These are phyloP conservation scores for Odontarrhena argentea DNA, from an alignment of 345 rosid genomes.

Conservation along the genomic window DNA sequence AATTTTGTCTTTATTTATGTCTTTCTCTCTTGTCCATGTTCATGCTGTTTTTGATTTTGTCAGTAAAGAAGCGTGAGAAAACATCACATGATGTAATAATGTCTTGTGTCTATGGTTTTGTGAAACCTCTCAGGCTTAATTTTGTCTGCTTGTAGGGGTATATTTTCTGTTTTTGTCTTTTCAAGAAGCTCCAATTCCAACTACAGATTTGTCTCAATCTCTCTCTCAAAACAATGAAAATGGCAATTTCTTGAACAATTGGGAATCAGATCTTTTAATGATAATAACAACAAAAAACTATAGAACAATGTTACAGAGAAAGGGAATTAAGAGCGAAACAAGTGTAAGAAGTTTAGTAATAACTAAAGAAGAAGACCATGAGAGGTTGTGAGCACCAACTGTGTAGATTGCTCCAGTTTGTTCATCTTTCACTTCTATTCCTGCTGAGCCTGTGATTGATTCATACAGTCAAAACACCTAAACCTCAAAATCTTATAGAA, in stretches of 20 bases:
- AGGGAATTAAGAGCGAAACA: conserved; percentile 44
- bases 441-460: conserved; percentile 62
- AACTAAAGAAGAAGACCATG: conserved; percentile 46
- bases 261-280: neutral
- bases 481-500: neutral
- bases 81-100: conserved; percentile 38
- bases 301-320: conserved; percentile 44
- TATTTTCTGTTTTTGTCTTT: conserved; percentile 27
- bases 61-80: conserved; percentile 38
- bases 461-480: conserved; percentile 8
- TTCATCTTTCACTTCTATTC: conserved; percentile 71
- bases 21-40: conserved; percentile 26
- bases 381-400: conserved; percentile 61
- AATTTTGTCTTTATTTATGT: conserved; percentile 32
- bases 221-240: neutral
- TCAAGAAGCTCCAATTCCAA: conserved; percentile 26
- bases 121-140: conserved; percentile 34
- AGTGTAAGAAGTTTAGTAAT: conserved; percentile 40
- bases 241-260: conserved; percentile 9
- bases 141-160: conserved; percentile 37
- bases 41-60: conserved; percentile 34
- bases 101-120: conserved; percentile 30
- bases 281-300: conserved; percentile 27
- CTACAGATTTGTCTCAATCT: conserved; percentile 25
- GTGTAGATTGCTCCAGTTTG: conserved; percentile 51